Conservation (phyloP, 2,329 filamentous ascomycete species). For the Helotiales sp. region DNA sequence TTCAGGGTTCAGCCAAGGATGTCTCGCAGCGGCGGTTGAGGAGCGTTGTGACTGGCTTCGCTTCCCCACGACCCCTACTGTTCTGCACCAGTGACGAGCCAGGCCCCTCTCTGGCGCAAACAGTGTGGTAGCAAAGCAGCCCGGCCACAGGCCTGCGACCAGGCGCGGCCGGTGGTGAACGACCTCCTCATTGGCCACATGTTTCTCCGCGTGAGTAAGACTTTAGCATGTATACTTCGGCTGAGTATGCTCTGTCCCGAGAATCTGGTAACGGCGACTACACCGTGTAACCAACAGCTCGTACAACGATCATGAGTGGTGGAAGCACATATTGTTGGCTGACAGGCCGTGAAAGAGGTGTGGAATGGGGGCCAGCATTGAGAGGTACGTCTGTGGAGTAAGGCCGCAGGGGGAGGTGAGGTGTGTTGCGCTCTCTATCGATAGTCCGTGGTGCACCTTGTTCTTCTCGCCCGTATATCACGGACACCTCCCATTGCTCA, state of each 20-base stretch:
- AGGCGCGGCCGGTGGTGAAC: not conserved
- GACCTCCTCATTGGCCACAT: slow-evolving; percentile 5
- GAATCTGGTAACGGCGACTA: slow-evolving; percentile 4
- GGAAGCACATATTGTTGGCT: slow-evolving; percentile 5
- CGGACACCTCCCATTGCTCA: slow-evolving; percentile 1
- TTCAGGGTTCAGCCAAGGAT: slow-evolving; percentile 2
- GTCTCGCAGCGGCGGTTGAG: slow-evolving; percentile 8
- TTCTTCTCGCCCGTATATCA: slow-evolving; percentile 9
- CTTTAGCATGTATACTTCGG: slow-evolving; percentile 3
- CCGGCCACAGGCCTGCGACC: not conserved
- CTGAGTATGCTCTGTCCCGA: slow-evolving; percentile 10
- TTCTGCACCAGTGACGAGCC: slow-evolving; percentile 5
- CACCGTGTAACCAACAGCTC: not conserved
- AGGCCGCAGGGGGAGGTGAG: slow-evolving; percentile 4
- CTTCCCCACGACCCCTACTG: not conserved
- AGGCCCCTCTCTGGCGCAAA: not conserved
- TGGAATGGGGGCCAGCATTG: slow-evolving; percentile 2
- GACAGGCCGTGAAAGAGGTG: not conserved
- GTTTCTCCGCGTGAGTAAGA: slow-evolving; percentile 4
- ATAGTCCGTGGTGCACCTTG: slow-evolving; percentile 5
- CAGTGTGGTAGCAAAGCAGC: not conserved
- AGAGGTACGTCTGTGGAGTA: slow-evolving; percentile 10
- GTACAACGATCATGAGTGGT: slow-evolving; percentile 6
- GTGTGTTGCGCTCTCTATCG: slow-evolving; percentile 13
- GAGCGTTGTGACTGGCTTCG: slow-evolving; percentile 7